Percentiles rank a stretch among this genome's conserved stretches.
Conservation (phyloP, 441 rosid genomes). For the Pelargonium hybrid region DNA sequence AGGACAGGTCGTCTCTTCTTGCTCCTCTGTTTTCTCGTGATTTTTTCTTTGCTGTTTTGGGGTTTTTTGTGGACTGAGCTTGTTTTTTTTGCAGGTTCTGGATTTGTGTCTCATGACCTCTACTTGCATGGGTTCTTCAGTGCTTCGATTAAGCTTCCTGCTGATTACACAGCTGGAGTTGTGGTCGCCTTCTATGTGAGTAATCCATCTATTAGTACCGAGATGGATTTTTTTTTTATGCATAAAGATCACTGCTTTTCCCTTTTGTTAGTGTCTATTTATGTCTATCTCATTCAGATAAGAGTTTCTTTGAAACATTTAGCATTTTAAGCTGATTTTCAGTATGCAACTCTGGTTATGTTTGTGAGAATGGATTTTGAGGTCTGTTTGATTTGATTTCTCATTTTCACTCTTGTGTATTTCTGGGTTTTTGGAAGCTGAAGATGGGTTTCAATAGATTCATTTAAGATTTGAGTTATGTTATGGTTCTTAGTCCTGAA, state of each 20-base stretch:
- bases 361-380: no score
- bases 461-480: no score
- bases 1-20: conserved; percentile 52
- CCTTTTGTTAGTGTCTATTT: no score
- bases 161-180: conserved; percentile 97
- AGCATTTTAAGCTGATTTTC: no score
- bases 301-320: no score
- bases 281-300: no score
- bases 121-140: conserved; percentile 91
- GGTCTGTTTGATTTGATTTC: no score
- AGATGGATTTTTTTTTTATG: conserved; percentile 4
- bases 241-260: no score
- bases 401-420: no score
- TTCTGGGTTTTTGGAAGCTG: no score
- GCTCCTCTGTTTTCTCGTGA: not conserved
- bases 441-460: no score
- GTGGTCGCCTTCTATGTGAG: conserved; percentile 98
- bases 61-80: conserved; percentile 1
- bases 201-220: not conserved
- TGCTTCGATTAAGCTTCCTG: conserved; percentile 87
- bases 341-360: no score
- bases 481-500: not conserved
- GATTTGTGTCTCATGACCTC: conserved; percentile 90
- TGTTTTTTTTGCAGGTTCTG: conserved; percentile 62
- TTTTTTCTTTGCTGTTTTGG: not conserved